phyloP scores from a whole-genome alignment of 2,329 filamentous ascomycete species.

The Conoideocrella luteorostrata region DNA sequence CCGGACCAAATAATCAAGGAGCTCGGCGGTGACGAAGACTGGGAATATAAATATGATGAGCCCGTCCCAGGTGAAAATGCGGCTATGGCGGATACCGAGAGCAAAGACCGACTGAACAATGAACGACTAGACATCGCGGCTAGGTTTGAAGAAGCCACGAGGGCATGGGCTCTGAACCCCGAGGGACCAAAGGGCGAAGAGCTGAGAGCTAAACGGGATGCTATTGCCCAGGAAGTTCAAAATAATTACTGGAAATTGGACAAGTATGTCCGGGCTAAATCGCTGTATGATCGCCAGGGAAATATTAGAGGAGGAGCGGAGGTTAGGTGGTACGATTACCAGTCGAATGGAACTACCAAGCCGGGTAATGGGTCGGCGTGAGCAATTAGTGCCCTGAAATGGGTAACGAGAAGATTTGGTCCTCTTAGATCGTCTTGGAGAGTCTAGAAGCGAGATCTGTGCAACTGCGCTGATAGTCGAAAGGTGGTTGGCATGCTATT shows the following conservation, averaged over 20 bases:
- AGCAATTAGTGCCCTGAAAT: too few relatives aligned
- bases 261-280: conserved; percentile 57
- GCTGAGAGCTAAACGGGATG: conserved; percentile 30
- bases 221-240: conserved; percentile 43
- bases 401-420: too few relatives aligned
- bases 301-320: background rate
- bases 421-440: too few relatives aligned
- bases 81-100: conserved; percentile 36
- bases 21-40: conserved; percentile 58
- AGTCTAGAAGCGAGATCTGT: too few relatives aligned
- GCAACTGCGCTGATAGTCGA: too few relatives aligned
- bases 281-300: conserved; percentile 50
- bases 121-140: conserved; percentile 48
- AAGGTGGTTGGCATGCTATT: too few relatives aligned
- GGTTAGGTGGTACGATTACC: conserved; percentile 4
- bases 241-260: conserved; percentile 66
- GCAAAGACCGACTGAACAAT: conserved; percentile 40
- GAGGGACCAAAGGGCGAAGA: conserved; percentile 17
- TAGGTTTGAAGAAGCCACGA: conserved; percentile 51
- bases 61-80: conserved; percentile 54
- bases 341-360: background rate
- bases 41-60: conserved; percentile 60
- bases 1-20: conserved; percentile 55
- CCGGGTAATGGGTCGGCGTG: background rate
- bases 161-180: conserved; percentile 47